Percentiles rank a stretch among this genome's conserved stretches.
phyloP scores from a whole-genome alignment of 768 basidiomycete genomes.

The Mycena albidolilacea region DNA sequence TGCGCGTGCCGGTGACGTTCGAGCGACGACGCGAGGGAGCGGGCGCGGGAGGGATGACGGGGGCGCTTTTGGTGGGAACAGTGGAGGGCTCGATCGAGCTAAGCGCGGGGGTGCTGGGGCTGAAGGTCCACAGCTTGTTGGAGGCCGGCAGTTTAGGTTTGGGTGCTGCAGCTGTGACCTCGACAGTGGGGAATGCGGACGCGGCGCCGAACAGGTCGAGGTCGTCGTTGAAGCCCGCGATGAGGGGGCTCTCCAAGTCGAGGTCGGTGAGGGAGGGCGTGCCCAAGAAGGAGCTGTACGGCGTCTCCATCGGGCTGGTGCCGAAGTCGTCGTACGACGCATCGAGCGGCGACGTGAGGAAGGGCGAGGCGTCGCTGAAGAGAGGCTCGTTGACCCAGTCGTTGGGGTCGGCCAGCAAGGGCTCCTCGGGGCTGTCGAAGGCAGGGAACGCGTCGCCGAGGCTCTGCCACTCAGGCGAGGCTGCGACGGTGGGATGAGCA shows the following conservation, averaged over 20 bases:
- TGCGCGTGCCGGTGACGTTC: slow-evolving; percentile 61
- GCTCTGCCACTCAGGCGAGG: slow-evolving; percentile 40
- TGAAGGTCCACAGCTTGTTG: slow-evolving; percentile 25
- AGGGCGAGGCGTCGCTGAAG: slow-evolving; percentile 18
- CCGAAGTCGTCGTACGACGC: slow-evolving; percentile 26
- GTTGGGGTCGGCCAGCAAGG: background rate
- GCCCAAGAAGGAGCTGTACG: slow-evolving; percentile 25
- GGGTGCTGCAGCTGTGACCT: too few relatives aligned
- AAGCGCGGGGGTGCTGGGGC: slow-evolving; percentile 31
- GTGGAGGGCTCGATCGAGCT: slow-evolving; percentile 23
- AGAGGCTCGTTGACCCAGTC: slow-evolving; percentile 14
- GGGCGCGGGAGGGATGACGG: slow-evolving; percentile 31
- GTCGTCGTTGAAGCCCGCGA: slow-evolving; percentile 1
- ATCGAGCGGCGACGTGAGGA: slow-evolving; percentile 32
- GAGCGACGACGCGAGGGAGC: background rate
- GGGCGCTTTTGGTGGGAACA: background rate
- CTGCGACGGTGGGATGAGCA: slow-evolving; percentile 21
- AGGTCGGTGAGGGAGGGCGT: slow-evolving; percentile 25
- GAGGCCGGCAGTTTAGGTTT: slow-evolving; percentile 22
- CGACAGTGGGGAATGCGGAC: too few relatives aligned
- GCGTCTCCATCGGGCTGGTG: slow-evolving; percentile 35
- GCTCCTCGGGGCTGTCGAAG: slow-evolving; percentile 10
- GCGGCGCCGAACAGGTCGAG: background rate
- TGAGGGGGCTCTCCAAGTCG: slow-evolving; percentile 24
- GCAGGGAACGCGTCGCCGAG: slow-evolving; percentile 36